Evolutionary conservation across 1,139 yeast species (phyloP).

Genomic region (Candida glucosophila): DNA sequence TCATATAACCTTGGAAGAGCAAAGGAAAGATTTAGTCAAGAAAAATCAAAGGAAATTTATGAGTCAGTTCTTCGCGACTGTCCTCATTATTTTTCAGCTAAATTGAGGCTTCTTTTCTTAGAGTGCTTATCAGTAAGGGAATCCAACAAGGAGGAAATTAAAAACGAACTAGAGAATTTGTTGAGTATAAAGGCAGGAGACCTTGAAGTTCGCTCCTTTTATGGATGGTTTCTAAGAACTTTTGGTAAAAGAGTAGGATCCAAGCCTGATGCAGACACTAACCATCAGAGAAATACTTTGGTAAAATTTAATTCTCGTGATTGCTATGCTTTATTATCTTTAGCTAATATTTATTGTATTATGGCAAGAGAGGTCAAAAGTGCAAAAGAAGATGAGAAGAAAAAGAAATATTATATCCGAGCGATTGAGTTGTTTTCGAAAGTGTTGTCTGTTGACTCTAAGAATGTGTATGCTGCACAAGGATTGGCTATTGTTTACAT

Average conservation of each 20-base stretch:
- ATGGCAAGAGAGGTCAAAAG: conserved; percentile 72
- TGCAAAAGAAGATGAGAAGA: conserved; percentile 42
- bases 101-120: conserved; percentile 58
- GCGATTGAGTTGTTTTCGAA: conserved; percentile 88
- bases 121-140: conserved; percentile 24
- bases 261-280: conserved; percentile 58
- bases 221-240: conserved; percentile 78
- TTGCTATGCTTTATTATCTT: conserved; percentile 76
- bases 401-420: conserved; percentile 70
- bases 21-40: conserved; percentile 38
- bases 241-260: conserved; percentile 49
- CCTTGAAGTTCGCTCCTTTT: conserved; percentile 80
- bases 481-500: conserved; percentile 93
- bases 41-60: conserved; percentile 46
- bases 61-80: conserved; percentile 43
- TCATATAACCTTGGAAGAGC: conserved; percentile 59
- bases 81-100: conserved; percentile 74
- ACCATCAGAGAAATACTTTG: conserved; percentile 78
- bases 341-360: conserved; percentile 79
- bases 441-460: conserved; percentile 75
- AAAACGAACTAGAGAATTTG: conserved; percentile 45
- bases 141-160: conserved; percentile 35
- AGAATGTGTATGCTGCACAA: conserved; percentile 93
- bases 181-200: conserved; percentile 49
- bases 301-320: conserved; percentile 82